These are phyloP conservation scores for Penicillium psychrosexuale DNA, from an alignment of 2,329 filamentous ascomycete species.

Conservation along the genomic window DNA sequence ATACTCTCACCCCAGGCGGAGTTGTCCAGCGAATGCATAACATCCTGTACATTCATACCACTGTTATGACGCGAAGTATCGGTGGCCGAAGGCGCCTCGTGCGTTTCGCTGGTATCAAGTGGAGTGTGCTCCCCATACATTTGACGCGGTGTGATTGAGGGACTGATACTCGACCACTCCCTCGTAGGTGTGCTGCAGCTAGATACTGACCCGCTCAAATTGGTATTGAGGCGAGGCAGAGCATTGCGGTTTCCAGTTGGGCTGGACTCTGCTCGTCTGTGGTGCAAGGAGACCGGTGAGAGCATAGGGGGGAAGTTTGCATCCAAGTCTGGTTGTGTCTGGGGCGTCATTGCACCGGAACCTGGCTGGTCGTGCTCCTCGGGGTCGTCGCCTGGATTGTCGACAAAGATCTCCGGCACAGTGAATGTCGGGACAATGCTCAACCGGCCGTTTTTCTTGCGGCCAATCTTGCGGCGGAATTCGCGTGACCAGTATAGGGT, in stretches of 20 bases:
- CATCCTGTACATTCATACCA: constrained; percentile 70
- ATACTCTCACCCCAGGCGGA: constrained; percentile 94
- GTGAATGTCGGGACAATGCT: constrained; percentile 72
- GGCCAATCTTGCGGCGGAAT: constrained; percentile 73
- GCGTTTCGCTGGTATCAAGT: constrained; percentile 27
- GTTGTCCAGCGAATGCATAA: constrained; percentile 81
- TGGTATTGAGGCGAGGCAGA: constrained; percentile 49
- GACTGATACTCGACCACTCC: constrained; percentile 55
- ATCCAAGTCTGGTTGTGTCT: constrained; percentile 19
- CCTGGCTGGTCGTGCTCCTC: constrained; percentile 16
- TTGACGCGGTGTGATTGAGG: constrained; percentile 36
- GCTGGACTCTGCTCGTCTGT: constrained; percentile 29
- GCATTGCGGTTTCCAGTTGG: constrained; percentile 27
- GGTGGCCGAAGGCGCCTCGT: constrained; percentile 17
- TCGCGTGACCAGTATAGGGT: constrained; percentile 81
- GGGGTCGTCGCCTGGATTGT: constrained; percentile 61
- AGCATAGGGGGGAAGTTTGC: constrained; percentile 30
- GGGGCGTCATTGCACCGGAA: constrained; percentile 22
- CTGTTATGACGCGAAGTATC: constrained; percentile 57
- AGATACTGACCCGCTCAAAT: constrained; percentile 41
- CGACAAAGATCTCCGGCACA: constrained; percentile 86
- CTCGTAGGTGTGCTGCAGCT: constrained; percentile 33
- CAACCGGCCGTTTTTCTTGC: constrained; percentile 72
- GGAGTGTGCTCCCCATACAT: constrained; percentile 32
- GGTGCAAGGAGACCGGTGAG: constrained; percentile 30